Evolutionary conservation across 148 eudicot species (phyloP).

Genomic region (Amaranthus cruentus): DNA sequence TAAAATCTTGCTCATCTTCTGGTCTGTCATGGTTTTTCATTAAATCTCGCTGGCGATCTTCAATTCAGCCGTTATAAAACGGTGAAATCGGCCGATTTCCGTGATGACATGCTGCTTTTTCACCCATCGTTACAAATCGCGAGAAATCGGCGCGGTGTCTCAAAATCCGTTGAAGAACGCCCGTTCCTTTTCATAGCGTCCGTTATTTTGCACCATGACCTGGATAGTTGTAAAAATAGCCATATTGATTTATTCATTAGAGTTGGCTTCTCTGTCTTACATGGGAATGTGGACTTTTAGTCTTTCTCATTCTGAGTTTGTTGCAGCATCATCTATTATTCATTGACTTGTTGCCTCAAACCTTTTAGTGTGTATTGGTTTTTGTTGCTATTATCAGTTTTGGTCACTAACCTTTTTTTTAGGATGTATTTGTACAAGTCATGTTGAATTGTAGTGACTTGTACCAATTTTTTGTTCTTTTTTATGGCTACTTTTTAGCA

Average conservation of each 20-base stretch:
- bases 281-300: background rate
- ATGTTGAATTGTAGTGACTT: background rate
- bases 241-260: background rate
- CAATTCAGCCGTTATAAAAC: too few species aligned
- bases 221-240: too few species aligned
- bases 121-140: too few species aligned
- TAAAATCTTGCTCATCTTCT: too few species aligned
- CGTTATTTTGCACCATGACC: too few species aligned
- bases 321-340: background rate
- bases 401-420: background rate
- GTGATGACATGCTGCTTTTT: too few species aligned
- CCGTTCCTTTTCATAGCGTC: too few species aligned
- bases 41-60: too few species aligned
- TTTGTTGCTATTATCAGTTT: background rate
- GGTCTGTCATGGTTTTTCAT: too few species aligned
- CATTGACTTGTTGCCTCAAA: background rate
- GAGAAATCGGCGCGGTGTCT: too few species aligned
- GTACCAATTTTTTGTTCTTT: background rate
- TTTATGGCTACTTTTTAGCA: background rate
- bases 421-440: background rate
- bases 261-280: background rate
- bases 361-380: background rate
- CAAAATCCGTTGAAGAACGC: too few species aligned
- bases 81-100: too few species aligned
- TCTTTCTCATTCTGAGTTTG: constrained; percentile 1